phyloP scores from a whole-genome alignment of 129 eudicot genomes.

The Kitagawia praeruptora region DNA sequence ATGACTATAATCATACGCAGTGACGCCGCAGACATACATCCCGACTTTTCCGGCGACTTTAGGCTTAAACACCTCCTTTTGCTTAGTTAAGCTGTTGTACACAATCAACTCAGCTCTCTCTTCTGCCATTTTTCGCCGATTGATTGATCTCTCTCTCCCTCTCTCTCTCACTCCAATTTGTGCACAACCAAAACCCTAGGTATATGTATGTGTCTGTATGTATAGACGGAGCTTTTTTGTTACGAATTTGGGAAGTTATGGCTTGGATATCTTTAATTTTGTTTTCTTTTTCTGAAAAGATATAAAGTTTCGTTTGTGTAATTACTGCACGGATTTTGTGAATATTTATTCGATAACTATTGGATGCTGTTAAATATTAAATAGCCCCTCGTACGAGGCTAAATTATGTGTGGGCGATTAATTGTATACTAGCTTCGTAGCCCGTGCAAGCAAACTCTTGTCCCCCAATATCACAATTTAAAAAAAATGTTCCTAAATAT shows the following conservation, averaged over 20 bases:
- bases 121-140: neutral
- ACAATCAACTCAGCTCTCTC: neutral
- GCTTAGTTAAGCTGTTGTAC: constrained; percentile 10
- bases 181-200: neutral
- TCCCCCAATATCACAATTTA: too few relatives aligned
- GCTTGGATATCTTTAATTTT: neutral
- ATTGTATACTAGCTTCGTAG: too few relatives aligned
- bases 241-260: neutral
- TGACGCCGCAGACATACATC: constrained; percentile 22
- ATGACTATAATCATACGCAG: constrained; percentile 16
- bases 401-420: too few relatives aligned
- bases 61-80: constrained; percentile 18
- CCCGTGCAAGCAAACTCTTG: too few relatives aligned
- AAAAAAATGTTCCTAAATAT: too few relatives aligned
- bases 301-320: too few relatives aligned
- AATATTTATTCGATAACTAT: neutral
- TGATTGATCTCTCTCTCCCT: neutral
- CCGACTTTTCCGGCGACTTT: constrained; percentile 16
- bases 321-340: neutral
- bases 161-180: neutral
- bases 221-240: neutral
- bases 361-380: neutral
- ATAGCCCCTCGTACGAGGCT: too few relatives aligned
- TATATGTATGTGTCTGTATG: neutral
- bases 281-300: neutral